Percentiles rank a stretch among this genome's conserved stretches.
Evolutionary conservation across 164 flowering plant genomes (phyloP).

Genomic region (Macadamia tetraphylla): DNA sequence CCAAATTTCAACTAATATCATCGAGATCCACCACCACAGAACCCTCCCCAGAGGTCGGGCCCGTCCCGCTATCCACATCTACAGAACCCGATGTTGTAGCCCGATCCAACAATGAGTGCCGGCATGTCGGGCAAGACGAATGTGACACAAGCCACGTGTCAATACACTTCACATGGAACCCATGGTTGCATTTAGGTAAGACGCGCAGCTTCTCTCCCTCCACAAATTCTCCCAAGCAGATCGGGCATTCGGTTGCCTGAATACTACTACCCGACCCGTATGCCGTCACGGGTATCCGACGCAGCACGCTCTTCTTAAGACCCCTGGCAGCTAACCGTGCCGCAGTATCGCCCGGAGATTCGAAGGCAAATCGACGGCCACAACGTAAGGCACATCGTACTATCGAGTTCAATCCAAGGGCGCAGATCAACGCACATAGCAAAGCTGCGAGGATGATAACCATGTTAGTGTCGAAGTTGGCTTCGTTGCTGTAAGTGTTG

Average conservation of each 20-base stretch:
- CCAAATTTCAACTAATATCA: not conserved
- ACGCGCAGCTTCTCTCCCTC: conserved; percentile 66
- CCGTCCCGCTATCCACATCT: conserved; percentile 7
- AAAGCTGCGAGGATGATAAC: conserved; percentile 67
- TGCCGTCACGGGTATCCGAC: conserved; percentile 53
- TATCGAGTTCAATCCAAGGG: conserved; percentile 62
- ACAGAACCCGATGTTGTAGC: not conserved
- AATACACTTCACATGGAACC: conserved; percentile 63
- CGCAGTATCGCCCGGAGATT: conserved; percentile 28
- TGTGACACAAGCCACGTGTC: conserved; percentile 69
- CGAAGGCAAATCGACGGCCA: conserved; percentile 29
- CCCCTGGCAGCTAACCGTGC: conserved; percentile 37
- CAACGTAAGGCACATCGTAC: conserved; percentile 53
- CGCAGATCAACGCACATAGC: conserved; percentile 57
- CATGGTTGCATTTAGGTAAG: conserved; percentile 64
- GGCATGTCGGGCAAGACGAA: conserved; percentile 75
- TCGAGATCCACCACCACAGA: not conserved
- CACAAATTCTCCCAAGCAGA: conserved; percentile 60
- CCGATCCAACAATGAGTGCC: conserved; percentile 38
- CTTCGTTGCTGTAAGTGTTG: conserved; percentile 19
- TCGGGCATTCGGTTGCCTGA: conserved; percentile 60
- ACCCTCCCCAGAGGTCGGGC: conserved; percentile 8
- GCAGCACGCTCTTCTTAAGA: conserved; percentile 45
- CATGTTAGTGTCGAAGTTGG: conserved; percentile 75
- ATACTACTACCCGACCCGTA: conserved; percentile 34